These are phyloP conservation scores for Backusella westeae DNA, from an alignment of 192 early-diverging fungal species.

Conservation along the genomic window DNA sequence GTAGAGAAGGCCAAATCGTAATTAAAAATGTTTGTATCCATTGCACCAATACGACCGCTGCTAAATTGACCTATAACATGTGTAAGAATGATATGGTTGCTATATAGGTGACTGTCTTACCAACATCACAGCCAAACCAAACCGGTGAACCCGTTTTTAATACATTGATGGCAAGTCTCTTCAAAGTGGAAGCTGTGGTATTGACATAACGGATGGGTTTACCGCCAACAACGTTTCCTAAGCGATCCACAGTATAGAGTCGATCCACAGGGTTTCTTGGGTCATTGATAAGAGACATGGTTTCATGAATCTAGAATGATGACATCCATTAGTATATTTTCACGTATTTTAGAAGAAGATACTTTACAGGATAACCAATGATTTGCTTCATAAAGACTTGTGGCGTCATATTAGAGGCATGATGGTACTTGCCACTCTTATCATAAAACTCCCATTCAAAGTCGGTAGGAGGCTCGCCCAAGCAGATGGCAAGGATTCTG, in stretches of 20 bases:
- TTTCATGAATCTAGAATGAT: slow-evolving; percentile 50
- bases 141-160: slow-evolving; percentile 64
- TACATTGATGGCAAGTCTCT: slow-evolving; percentile 55
- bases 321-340: background rate
- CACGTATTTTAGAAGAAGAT: too few relatives aligned
- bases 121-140: slow-evolving; percentile 81
- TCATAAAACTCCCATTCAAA: slow-evolving; percentile 69
- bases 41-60: slow-evolving; percentile 51
- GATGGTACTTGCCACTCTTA: slow-evolving; percentile 68
- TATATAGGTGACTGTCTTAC: background rate
- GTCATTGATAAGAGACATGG: slow-evolving; percentile 72
- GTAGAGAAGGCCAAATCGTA: slow-evolving; percentile 67
- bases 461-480: slow-evolving; percentile 68
- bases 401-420: slow-evolving; percentile 55
- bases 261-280: slow-evolving; percentile 62
- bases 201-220: slow-evolving; percentile 68
- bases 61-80: slow-evolving; percentile 48
- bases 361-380: slow-evolving; percentile 48
- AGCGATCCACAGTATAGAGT: slow-evolving; percentile 70
- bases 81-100: too few relatives aligned
- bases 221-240: slow-evolving; percentile 74
- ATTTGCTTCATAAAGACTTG: slow-evolving; percentile 61
- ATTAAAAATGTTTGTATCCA: slow-evolving; percentile 64
- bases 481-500: slow-evolving; percentile 63
- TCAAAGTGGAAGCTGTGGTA: slow-evolving; percentile 50